Evolutionary conservation across 305 asterid species (phyloP).

Genomic region (Rubia tinctorum): DNA sequence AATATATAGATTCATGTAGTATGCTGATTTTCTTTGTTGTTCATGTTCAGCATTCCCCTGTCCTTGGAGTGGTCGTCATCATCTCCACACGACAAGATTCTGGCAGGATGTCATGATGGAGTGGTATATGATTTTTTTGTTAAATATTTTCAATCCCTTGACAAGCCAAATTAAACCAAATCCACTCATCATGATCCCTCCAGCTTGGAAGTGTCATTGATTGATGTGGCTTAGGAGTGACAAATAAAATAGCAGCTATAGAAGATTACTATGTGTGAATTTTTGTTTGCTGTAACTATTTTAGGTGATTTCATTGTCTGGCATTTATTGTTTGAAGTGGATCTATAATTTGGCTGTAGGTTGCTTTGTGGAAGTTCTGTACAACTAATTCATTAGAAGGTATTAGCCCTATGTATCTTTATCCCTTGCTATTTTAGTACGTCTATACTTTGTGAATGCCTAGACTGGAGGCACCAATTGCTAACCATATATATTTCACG

Average conservation of each 20-base stretch:
- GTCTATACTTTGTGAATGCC: not conserved
- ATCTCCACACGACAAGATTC: slow-evolving; percentile 70
- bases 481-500: not conserved
- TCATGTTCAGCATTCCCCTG: slow-evolving; percentile 64
- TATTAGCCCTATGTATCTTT: slow-evolving; percentile 29
- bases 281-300: not conserved
- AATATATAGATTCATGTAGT: not conserved
- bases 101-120: slow-evolving; percentile 98
- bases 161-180: not conserved
- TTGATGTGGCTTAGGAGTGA: not conserved
- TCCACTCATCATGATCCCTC: not conserved
- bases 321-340: slow-evolving; percentile 18
- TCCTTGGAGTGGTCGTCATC: slow-evolving; percentile 89
- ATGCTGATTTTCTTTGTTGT: slow-evolving; percentile 1
- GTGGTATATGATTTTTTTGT: slow-evolving; percentile 46
- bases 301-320: slow-evolving; percentile 8
- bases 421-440: not conserved
- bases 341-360: slow-evolving; percentile 39
- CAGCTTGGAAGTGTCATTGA: not conserved
- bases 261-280: not conserved
- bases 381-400: slow-evolving; percentile 59
- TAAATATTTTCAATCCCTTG: not conserved
- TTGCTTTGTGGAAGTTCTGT: slow-evolving; percentile 87
- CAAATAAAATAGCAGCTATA: not conserved
- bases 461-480: not conserved